Evolutionary conservation across 306 rosid species (phyloP).

Genomic region (Lupinus albus): DNA sequence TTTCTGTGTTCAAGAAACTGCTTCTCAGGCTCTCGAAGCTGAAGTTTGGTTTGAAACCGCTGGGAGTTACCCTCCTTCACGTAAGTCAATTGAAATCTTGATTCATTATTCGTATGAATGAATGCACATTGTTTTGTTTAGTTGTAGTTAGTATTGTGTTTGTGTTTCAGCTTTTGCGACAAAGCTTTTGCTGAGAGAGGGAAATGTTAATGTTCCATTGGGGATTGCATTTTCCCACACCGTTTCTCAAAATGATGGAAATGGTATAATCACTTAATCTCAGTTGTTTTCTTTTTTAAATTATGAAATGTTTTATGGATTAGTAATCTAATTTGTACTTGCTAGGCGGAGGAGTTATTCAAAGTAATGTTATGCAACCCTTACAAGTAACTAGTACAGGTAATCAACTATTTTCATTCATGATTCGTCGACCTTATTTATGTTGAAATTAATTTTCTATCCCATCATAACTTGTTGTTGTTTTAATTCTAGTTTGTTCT

Average conservation of each 20-base stretch:
- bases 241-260: slow-evolving; percentile 35
- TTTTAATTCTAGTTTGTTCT: too few relatives aligned
- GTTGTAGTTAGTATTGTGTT: background rate
- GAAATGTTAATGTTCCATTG: slow-evolving; percentile 21
- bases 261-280: slow-evolving; percentile 29
- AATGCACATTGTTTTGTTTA: slow-evolving; percentile 5
- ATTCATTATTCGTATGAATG: background rate
- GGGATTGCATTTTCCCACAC: slow-evolving; percentile 16
- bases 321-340: slow-evolving; percentile 21
- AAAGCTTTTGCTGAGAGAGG: slow-evolving; percentile 43
- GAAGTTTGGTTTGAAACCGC: slow-evolving; percentile 50
- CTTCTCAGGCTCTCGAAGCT: slow-evolving; percentile 37
- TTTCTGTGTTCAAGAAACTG: slow-evolving; percentile 39
- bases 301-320: too few relatives aligned
- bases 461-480: background rate
- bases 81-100: slow-evolving; percentile 32
- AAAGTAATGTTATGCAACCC: slow-evolving; percentile 48
- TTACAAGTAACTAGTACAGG: slow-evolving; percentile 56
- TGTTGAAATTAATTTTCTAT: slow-evolving; percentile 17
- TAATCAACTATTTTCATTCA: slow-evolving; percentile 27
- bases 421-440: slow-evolving; percentile 14
- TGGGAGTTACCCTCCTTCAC: slow-evolving; percentile 50
- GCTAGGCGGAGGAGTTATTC: slow-evolving; percentile 51
- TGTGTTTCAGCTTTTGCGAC: slow-evolving; percentile 51
- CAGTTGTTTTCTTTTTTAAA: background rate